Evolutionary conservation across 2,329 filamentous ascomycete genomes (phyloP), one percentile per base, ranked within the genome.

Genomic region (Capronia americana): DNA sequence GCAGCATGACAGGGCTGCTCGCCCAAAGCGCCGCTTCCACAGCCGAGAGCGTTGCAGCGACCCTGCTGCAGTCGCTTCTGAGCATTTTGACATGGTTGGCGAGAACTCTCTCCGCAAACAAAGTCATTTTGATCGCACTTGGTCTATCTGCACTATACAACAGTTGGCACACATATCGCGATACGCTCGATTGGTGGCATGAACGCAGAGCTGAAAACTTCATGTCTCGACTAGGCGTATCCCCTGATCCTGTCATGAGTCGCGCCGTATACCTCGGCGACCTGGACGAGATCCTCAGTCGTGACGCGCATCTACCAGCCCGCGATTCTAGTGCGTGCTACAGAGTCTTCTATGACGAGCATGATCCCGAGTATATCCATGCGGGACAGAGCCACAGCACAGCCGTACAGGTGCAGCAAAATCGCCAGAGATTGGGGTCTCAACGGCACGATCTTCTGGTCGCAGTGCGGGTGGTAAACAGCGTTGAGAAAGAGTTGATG

Each of bases 401-500:
- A 26, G 72, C 75, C 4, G 69, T 74, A 1, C 72, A 91, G 23
- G 84, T 98, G 34, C 87, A 91, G 57, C 87, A 89, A 46, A 92
- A 92, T n/a, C 86, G 94, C 10, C 91, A 96, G 78, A 87, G 90
- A 26, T 86, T 99, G 0, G 94, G 91, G 0, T 83, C 87, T 1
- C 95, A 97, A 76, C 86, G 95, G 2, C 92, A 99, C 77, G 93
- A 98, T 75, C 83, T 99, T 23, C 81, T 98, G 2, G 93, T 99
- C 4, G 93, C 93, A 4, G 88, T 98, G 82, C 88, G 93, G 4
- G 87, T 97, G 2, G 89, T 98, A 67, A 97, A 98, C 78, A 90
- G 86, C 64, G 88, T 98, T 30, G 95, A 98, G 82, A 85, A 86
- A 65, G 93, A 97, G 77, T 89, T 97, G 77, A 79, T 98, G 61